These are phyloP conservation scores for Brasilioporus rufonigricans DNA, from an alignment of 768 basidiomycete genomes.

Conservation along the genomic window DNA sequence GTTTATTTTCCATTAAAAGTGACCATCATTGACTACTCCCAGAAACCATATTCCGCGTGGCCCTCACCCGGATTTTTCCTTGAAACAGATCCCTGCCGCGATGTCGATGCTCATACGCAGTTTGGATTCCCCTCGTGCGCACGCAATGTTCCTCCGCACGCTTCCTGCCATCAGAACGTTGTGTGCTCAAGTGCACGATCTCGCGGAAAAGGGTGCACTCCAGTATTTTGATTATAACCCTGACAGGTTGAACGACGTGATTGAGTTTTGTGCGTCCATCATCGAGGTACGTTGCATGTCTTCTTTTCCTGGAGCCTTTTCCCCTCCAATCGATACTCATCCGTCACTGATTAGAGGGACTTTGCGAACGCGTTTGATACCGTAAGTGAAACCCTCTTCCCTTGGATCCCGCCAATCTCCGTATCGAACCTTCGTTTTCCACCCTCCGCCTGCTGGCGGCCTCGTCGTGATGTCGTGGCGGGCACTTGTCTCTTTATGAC, in stretches of 20 bases:
- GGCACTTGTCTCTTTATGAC: background rate
- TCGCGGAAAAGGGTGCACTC: conserved; percentile 72
- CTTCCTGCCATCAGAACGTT: conserved; percentile 89
- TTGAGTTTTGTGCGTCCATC: conserved; percentile 70
- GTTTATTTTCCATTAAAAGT: conserved; percentile 5
- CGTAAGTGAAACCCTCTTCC: conserved; percentile 38
- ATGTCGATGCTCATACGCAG: background rate
- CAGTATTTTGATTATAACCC: conserved; percentile 87
- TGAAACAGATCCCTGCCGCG: background rate
- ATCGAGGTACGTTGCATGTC: conserved; percentile 57
- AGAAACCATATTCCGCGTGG: conserved; percentile 7
- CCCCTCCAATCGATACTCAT: background rate
- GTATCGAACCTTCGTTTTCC: background rate
- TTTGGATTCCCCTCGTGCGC: conserved; percentile 14
- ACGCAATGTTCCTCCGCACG: conserved; percentile 72
- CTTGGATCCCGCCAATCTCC: background rate
- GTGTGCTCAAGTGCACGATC: conserved; percentile 72
- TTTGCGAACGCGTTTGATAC: conserved; percentile 66
- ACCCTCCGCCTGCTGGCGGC: conserved; percentile 6
- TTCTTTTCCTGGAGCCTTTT: background rate
- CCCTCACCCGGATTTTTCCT: background rate
- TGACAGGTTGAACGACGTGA: conserved; percentile 66
- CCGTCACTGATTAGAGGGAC: conserved; percentile 57
- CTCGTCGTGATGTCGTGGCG: background rate
- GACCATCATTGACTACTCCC: background rate